Base-by-base conservation (phyloP, 371 early-diverging fungal species). In the Coemansia sp. region DNA sequence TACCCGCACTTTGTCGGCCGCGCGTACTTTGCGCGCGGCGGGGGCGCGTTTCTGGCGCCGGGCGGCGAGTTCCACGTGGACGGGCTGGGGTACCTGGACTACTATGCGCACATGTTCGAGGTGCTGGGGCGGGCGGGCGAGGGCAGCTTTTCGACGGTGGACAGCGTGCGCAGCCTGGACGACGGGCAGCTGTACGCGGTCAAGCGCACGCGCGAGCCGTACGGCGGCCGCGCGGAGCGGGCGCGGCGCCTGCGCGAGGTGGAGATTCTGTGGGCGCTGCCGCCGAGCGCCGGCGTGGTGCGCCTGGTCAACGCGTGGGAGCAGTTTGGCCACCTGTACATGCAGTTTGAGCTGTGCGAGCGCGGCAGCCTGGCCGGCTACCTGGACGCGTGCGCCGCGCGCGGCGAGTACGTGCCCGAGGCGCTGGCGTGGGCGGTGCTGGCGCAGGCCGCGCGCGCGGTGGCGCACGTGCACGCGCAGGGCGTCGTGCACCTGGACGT, bases 271-370 rank as follows among this genome's bases (percentile, higher is more conserved):
- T 86, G 88, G 82, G 68, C 78, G 11, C 72, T 94, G 12, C 82
- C 82, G 36, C 61, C 59, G 8, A 78, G 82, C 59, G 81, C 82
- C 8, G 81, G 90, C 61, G 85, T 90, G 60, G 81, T 94, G 41
- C 69, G 85, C 50, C 72, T 97, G 4, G 36, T 84, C 40, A 77
- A 81, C 53, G 93, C 96, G 0, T 99, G 97, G 98, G 96, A 96
- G 65, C 95, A 97, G 76, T 80, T 81, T 41, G 96, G 94, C 2
- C 81, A 83, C 65, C 81, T 98, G 40, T 93, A 88, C 74, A 80
- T 99, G 59, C 92, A 94, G 72, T 85, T 90, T 74, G 96, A 95
- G 69, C 81, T 94, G 16, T 96, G 95, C 77, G 83, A 81, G 89
- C 80, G 90, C 80, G 91, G 90, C 81, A 66, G 63, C 50, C 56